A percentile compares a stretch with the other conserved stretches of the same genome.
Evolutionary conservation across 331 rosid species (phyloP).

Genomic region (Saraca asoca): DNA sequence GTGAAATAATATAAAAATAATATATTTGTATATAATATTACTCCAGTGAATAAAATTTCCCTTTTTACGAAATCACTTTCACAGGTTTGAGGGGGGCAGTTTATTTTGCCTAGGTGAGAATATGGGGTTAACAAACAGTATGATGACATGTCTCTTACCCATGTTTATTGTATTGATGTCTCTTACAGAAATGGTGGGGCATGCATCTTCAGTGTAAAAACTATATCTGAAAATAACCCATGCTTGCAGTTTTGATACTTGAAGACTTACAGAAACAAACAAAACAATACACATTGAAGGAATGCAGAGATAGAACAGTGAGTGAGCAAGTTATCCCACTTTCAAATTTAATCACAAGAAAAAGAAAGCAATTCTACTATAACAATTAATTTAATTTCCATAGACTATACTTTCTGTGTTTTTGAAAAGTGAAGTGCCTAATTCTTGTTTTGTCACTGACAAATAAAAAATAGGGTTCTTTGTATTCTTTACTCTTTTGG

Average conservation of each 20-base stretch:
- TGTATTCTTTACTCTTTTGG: constrained; percentile 44
- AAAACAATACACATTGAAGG: not conserved
- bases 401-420: constrained; percentile 30
- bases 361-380: constrained; percentile 11
- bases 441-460: too few relatives aligned
- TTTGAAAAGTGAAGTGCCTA: constrained; percentile 40
- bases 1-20: too few relatives aligned
- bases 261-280: constrained; percentile 21
- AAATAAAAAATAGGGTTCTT: constrained; percentile 28
- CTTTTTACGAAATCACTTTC: too few relatives aligned
- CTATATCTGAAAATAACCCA: constrained; percentile 29
- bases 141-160: constrained; percentile 39
- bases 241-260: constrained; percentile 29
- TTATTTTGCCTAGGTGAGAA: constrained; percentile 39
- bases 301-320: not conserved
- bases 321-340: not conserved
- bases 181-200: constrained; percentile 48
- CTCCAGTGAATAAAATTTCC: too few relatives aligned
- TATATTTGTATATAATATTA: too few relatives aligned
- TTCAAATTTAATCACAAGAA: constrained; percentile 21
- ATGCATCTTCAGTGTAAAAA: constrained; percentile 28
- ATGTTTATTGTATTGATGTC: constrained; percentile 40
- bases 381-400: constrained; percentile 23
- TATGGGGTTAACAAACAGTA: constrained; percentile 36
- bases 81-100: constrained; percentile 30